A percentile compares a stretch with the other conserved stretches of the same genome.
Evolutionary conservation across 176 grass and related monocot genomes (phyloP).

Genomic region (Themeda triandra): DNA sequence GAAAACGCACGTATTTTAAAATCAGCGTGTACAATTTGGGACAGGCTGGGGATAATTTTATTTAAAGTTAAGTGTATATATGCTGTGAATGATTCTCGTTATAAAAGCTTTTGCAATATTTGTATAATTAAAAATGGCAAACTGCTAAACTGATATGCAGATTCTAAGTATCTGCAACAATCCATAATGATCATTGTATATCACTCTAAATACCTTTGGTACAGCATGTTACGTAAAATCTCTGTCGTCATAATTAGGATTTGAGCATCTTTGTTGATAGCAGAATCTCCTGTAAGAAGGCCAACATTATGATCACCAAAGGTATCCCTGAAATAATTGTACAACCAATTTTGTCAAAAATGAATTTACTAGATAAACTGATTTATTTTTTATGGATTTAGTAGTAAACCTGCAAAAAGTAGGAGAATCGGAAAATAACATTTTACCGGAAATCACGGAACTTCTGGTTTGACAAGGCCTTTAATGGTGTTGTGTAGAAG

Average conservation of each 20-base stretch:
- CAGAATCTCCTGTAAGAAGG: slow-evolving; percentile 98
- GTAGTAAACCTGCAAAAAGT: neutral
- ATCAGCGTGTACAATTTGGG: neutral
- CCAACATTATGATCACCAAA: slow-evolving; percentile 93
- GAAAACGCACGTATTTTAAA: neutral
- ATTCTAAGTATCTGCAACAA: slow-evolving; percentile 7
- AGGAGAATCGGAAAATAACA: neutral
- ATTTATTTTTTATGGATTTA: neutral
- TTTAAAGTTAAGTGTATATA: neutral
- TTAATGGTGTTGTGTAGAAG: slow-evolving; percentile 94
- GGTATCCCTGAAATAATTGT: slow-evolving; percentile 62
- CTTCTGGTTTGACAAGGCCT: slow-evolving; percentile 96
- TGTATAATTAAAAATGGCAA: slow-evolving; percentile 9
- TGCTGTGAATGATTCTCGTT: neutral
- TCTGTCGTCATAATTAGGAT: slow-evolving; percentile 98
- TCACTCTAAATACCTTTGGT: slow-evolving; percentile 71
- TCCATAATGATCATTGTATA: neutral
- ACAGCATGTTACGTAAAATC: slow-evolving; percentile 99
- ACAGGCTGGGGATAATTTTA: neutral
- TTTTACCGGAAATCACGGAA: slow-evolving; percentile 89
- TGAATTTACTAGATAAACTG: slow-evolving; percentile 16
- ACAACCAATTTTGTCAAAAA: slow-evolving; percentile 37
- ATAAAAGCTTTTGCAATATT: slow-evolving; percentile 13
- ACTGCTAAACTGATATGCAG: slow-evolving; percentile 1
- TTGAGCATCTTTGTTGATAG: slow-evolving; percentile 89